Evolutionary conservation across 2,329 filamentous ascomycete species (phyloP), one percentile per base, ranked within the genome.

Genomic region (Fusarium goolgardi): DNA sequence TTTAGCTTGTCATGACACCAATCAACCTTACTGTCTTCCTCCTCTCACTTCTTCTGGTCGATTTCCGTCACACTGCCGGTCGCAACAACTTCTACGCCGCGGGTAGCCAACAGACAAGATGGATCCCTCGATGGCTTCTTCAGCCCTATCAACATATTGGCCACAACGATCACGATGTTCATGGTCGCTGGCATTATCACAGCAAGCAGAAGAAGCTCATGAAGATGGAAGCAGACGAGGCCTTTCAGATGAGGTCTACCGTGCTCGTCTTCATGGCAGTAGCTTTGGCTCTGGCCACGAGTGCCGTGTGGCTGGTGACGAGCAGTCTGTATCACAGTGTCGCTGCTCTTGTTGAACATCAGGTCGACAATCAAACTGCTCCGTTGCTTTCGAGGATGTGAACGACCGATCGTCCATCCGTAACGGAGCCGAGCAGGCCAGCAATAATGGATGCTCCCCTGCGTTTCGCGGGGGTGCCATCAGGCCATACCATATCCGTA

Each of bases 11-110:
- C 69, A 81, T 90, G 78, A 90, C 88, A 0, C 89, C 90, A 10
- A 69, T 91, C 64, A 82, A 88, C 67, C 86, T 91, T 75, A 80
- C 87, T 51, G 85, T 87, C 23, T 91, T 91, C 78, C 76, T 92
- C 41, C 45, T 91, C 67, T 91, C 89, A 3, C 84, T 92, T 45
- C 82, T 84, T 74, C 77, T 90, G 52, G 83, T 91, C 43, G 89
- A 91, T 78, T 79, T 84, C 51, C 82, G 82, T 59, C 81, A 87
- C 83, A 78, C 86, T 71, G 73, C 81, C 72, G 74, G 82, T 76
- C 82, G 88, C 77, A 79, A 79, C 53, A 78, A 78, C 61, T 75
- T 72, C 55, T 78, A 69, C 27, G 51, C 40, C 13, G 46, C 80
- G 71, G 65, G 76, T 70, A 69, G 76, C 47, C 80, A 79, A 6